A percentile compares a stretch with the other conserved stretches of the same genome.
Evolutionary conservation across 2,329 filamentous ascomycete species (phyloP).

Genomic region (Aspergillus ruber): DNA sequence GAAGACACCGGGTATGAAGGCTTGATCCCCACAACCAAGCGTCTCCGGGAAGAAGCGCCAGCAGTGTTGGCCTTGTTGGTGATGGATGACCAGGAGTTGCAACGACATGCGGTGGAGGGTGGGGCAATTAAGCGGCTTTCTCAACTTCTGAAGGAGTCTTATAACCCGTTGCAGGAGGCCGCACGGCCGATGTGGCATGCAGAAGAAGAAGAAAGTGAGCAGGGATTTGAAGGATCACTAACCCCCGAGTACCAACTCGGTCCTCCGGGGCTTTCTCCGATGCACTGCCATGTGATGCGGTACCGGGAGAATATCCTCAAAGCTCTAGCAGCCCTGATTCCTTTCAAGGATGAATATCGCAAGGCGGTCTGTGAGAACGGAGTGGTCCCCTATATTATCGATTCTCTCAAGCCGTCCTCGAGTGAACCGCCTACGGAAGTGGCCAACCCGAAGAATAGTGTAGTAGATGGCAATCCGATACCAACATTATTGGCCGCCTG

Average conservation of each 20-base stretch:
- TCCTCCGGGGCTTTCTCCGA: constrained; percentile 53
- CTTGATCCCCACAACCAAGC: constrained; percentile 39
- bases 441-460: constrained; percentile 26
- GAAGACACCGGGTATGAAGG: constrained; percentile 34
- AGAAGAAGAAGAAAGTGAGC: constrained; percentile 20
- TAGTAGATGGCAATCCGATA: constrained; percentile 67
- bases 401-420: constrained; percentile 63
- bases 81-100: constrained; percentile 68
- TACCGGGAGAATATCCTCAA: constrained; percentile 70
- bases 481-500: constrained; percentile 80
- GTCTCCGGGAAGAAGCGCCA: constrained; percentile 64
- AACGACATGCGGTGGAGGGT: constrained; percentile 73
- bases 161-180: constrained; percentile 51
- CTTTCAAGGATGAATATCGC: constrained; percentile 75
- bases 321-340: constrained; percentile 73
- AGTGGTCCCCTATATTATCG: constrained; percentile 73
- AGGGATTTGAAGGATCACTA: constrained; percentile 15
- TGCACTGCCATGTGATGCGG: constrained; percentile 63
- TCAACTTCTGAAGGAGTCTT: constrained; percentile 59
- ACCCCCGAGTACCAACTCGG: constrained; percentile 48
- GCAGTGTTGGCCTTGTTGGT: constrained; percentile 71
- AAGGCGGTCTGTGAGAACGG: constrained; percentile 77
- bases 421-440: constrained; percentile 20
- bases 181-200: constrained; percentile 51
- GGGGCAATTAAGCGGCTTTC: constrained; percentile 57